A percentile compares a stretch with the other conserved stretches of the same genome.
Evolutionary conservation across 495 filamentous ascomycete species (phyloP).

Genomic region (Penicillium angulare): DNA sequence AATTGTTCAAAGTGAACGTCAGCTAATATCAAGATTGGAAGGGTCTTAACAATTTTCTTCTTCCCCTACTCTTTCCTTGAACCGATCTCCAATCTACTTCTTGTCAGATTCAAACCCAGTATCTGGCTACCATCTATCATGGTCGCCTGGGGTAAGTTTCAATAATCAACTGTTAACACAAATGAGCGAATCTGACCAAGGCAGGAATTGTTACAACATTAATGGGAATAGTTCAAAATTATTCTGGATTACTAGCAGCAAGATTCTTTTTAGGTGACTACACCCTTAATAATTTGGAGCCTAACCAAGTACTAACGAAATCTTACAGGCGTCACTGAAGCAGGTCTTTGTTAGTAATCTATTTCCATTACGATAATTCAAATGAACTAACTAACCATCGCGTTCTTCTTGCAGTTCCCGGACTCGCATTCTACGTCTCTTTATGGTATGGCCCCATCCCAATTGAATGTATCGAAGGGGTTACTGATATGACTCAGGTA

Average conservation of each 20-base stretch:
- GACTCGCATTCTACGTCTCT: conserved; percentile 10
- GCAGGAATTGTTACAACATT: conserved; percentile 48
- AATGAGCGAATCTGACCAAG: background rate
- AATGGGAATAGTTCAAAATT: conserved; percentile 71
- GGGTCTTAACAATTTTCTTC: conserved; percentile 58
- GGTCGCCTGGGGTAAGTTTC: conserved; percentile 47
- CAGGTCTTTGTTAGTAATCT: conserved; percentile 4
- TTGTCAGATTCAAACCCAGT: conserved; percentile 63
- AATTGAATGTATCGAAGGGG: background rate
- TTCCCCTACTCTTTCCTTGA: conserved; percentile 63
- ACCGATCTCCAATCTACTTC: conserved; percentile 61
- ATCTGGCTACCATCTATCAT: conserved; percentile 50
- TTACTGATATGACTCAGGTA: conserved; percentile 4
- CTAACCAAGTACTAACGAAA: no score
- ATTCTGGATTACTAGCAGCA: conserved; percentile 64
- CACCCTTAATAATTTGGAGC: no score
- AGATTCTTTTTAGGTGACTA: conserved; percentile 71
- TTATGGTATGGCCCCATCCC: conserved; percentile 4
- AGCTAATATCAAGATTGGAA: background rate
- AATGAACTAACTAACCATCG: background rate
- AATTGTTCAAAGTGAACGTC: no score
- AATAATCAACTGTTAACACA: background rate
- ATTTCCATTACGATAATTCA: background rate
- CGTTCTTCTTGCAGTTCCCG: conserved; percentile 1
- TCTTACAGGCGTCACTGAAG: conserved; percentile 6